Evolutionary conservation across 1,284 basidiomycete genomes (phyloP).

Genomic region (Ustilago shanxiensis): DNA sequence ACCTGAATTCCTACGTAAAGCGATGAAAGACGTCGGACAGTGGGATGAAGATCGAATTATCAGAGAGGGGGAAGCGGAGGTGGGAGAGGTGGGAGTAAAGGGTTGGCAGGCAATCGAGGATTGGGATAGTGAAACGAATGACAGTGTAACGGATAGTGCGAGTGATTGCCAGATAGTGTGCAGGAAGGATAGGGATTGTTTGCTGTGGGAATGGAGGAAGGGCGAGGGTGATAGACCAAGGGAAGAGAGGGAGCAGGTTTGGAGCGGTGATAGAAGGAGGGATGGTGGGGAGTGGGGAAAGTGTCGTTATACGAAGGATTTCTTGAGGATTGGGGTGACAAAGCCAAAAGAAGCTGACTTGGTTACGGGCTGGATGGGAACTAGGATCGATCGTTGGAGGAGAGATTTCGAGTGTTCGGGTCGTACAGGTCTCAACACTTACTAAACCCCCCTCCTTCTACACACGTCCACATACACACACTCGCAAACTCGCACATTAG

Average conservation of each 20-base stretch:
- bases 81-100: slow-evolving; percentile 18
- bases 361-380: slow-evolving; percentile 43
- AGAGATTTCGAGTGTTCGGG: slow-evolving; percentile 7
- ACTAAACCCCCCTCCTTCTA: too few species aligned
- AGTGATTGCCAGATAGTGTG: slow-evolving; percentile 23
- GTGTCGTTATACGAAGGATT: slow-evolving; percentile 33
- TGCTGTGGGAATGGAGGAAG: slow-evolving; percentile 37
- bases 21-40: slow-evolving; percentile 1
- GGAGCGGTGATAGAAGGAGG: background rate
- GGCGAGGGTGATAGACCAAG: background rate
- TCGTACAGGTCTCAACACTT: slow-evolving; percentile 9
- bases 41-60: background rate
- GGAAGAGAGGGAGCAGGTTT: background rate
- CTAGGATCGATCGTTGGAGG: slow-evolving; percentile 25
- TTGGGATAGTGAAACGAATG: slow-evolving; percentile 34
- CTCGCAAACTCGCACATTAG: background rate
- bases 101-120: slow-evolving; percentile 45
- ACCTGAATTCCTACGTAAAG: slow-evolving; percentile 17
- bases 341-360: slow-evolving; percentile 17
- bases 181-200: slow-evolving; percentile 3
- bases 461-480: background rate
- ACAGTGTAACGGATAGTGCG: background rate
- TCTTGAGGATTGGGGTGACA: slow-evolving; percentile 32
- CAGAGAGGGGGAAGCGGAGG: background rate
- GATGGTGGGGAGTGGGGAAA: slow-evolving; percentile 10